Evolutionary conservation across 495 filamentous ascomycete species (phyloP).

Genomic region (Aspergillus biplanus): DNA sequence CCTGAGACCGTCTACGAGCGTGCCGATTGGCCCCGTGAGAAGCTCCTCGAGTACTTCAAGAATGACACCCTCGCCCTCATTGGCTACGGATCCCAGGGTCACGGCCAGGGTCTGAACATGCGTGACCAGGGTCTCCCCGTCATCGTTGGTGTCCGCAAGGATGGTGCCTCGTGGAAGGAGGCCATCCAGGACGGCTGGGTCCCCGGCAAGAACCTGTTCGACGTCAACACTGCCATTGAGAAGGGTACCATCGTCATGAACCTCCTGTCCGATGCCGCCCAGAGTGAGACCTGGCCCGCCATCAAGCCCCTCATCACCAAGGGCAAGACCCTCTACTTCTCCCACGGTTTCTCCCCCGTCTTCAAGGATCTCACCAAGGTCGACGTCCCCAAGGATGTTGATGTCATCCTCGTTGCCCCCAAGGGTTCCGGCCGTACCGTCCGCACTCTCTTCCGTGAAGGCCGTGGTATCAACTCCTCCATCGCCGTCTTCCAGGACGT

Average conservation of each 20-base stretch:
- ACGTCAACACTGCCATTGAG: conserved; percentile 91
- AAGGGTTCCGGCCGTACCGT: conserved; percentile 99
- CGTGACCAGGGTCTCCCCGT: conserved; percentile 99
- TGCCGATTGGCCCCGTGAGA: conserved; percentile 96
- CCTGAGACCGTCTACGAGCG: conserved; percentile 97
- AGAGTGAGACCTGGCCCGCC: conserved; percentile 95
- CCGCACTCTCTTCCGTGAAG: conserved; percentile 94
- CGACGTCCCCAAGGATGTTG: conserved; percentile 90
- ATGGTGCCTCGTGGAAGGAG: conserved; percentile 97
- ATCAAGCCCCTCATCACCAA: conserved; percentile 98
- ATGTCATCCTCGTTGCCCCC: conserved; percentile 98
- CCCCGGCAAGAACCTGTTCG: conserved; percentile 96
- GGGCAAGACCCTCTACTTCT: conserved; percentile 99
- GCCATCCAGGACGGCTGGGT: conserved; percentile 97
- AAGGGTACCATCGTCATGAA: conserved; percentile 98
- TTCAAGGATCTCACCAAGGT: conserved; percentile 99
- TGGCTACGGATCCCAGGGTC: conserved; percentile 97
- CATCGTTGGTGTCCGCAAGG: conserved; percentile 97
- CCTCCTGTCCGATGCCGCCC: conserved; percentile 94
- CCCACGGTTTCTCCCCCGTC: conserved; percentile 99
- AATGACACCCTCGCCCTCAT: conserved; percentile 98
- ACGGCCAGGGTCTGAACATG: conserved; percentile 98
- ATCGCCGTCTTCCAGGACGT: conserved; percentile 98
- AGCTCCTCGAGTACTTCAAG: conserved; percentile 99
- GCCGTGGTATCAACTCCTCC: conserved; percentile 99